Base-by-base conservation (phyloP, 176 grass and related monocot species). In the Carex scoparia region DNA sequence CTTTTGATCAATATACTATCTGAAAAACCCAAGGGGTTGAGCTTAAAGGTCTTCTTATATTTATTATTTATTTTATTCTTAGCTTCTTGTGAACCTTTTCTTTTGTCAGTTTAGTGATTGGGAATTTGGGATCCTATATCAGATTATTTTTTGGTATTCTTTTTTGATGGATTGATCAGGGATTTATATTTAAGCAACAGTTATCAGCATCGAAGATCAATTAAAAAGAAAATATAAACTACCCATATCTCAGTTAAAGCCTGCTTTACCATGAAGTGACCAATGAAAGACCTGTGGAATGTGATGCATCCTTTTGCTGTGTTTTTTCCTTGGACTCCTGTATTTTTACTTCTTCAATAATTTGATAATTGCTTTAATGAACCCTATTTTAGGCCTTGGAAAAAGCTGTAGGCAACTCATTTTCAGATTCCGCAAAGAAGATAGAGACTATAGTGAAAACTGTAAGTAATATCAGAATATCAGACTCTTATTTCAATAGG, bases 21-120 rank as follows among this genome's bases (percentile, higher is more conserved):
- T 68, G 77, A 99, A 88, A 92, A 92, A 80, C 88, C 93, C 14
- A 96, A 96, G 79, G 97, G 97, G 63, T 84, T 95, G 81, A 89
- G 63, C 87, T 87, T 99, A 90, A 99, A 96, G 97, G 97, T 99
- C 89, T 9, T 65, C 9, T 19, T 27, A 49, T 32, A 18, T 60
- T 10, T 62, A 42, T 53, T 69, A 57, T 67, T 77, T 16, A 57
- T 27, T 81, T 81, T 10, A 38, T 19, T 7, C 46, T 32, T 65
- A 83, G 61, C 16, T n/a, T 79, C 53, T 9, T 79, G 12, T 79
- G 53, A 56, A 78, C 51, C 23, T 56, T 78, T 15, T 78, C 1
- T 31, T 78, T 56, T 78, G 73, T 78, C 27, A 7, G 49, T 53
- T 31, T 55, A 31, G 6, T 76, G 46, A 55, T 31, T 53, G 70